Base-by-base conservation (phyloP, 352 stramenopile species). In the Pythium dissotocum region DNA sequence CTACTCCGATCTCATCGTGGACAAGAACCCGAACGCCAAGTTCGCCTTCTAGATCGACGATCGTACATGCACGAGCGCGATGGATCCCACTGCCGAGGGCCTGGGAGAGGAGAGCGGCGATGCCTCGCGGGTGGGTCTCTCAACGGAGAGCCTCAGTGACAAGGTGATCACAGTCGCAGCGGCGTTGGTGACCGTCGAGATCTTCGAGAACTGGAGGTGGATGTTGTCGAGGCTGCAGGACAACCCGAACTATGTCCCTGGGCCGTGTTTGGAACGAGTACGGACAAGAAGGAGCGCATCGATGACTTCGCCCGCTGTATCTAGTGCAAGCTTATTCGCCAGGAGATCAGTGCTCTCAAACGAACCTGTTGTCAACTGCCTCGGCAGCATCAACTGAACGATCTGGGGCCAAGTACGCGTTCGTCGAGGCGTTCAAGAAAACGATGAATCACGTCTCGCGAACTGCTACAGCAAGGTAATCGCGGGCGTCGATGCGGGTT, bases 321-420 rank as follows among this genome's bases (percentile, higher is more conserved):
- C 9, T 81, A 93, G 70, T 93, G 80, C 65, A 87, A 87, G 65
- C 75, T 76, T 12, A 71, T 89, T 53, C 83, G 81, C 28, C 67
- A 77, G 14, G 81, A 84, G 48, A 59, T 93, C 2, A 24, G n/a
- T 77, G 36, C 73, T 77, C 46, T 85, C 79, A 38, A 88, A 82
- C 28, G 83, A 88, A 66, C 70, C 78, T 0, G 72, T 70, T 4
- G 75, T 89, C 33, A 61, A 77, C 35, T 85, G 81, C 59, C 68
- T 93, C 36, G 83, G 91, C 53, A 68, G 69, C n/a, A 62, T 93
- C 16, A 75, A 79, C 42, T 75, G 79, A 21, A 67, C 78, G 2
- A 82, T 78, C 38, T 93, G 85, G 85, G 83, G n/a, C 91, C 55
- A 91, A 91, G 63, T 93, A 90, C 57, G 83, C 83, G 2, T 93